Conservation (phyloP, 257 asterid genomes). For the Nicotiana knightiana region DNA sequence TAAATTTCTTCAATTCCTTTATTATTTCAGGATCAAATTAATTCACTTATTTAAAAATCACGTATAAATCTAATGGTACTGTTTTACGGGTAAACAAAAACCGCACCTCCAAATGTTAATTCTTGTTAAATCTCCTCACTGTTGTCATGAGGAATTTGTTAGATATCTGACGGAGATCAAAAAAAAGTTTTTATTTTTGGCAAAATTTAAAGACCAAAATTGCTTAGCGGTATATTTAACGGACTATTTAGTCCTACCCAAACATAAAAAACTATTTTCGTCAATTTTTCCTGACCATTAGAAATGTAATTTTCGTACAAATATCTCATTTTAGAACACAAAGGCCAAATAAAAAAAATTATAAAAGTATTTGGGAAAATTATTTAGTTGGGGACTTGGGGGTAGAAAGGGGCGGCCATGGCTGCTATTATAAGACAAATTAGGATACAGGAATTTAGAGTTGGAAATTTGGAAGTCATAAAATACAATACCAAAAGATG, state of each 20-base stretch:
- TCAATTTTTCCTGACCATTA: not conserved
- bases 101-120: not conserved
- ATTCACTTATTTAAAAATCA: too few relatives aligned
- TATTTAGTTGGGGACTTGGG: not conserved
- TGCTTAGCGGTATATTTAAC: too few relatives aligned
- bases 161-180: too few relatives aligned
- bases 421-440: slow-evolving; percentile 1
- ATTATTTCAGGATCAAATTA: too few relatives aligned
- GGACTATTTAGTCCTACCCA: not conserved
- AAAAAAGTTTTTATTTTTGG: too few relatives aligned
- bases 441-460: not conserved
- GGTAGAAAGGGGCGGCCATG: not conserved
- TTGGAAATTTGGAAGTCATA: not conserved
- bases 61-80: too few relatives aligned
- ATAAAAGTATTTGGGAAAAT: not conserved
- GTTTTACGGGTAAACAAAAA: too few relatives aligned
- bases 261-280: not conserved
- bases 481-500: not conserved
- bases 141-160: not conserved
- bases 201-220: not conserved
- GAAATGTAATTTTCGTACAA: not conserved
- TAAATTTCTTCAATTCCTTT: too few relatives aligned
- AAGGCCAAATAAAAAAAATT: not conserved
- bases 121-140: not conserved
- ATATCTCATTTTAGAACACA: not conserved